These are phyloP conservation scores for Sphaerobolus stellatus DNA, from an alignment of 1,284 basidiomycete species.

Conservation along the genomic window DNA sequence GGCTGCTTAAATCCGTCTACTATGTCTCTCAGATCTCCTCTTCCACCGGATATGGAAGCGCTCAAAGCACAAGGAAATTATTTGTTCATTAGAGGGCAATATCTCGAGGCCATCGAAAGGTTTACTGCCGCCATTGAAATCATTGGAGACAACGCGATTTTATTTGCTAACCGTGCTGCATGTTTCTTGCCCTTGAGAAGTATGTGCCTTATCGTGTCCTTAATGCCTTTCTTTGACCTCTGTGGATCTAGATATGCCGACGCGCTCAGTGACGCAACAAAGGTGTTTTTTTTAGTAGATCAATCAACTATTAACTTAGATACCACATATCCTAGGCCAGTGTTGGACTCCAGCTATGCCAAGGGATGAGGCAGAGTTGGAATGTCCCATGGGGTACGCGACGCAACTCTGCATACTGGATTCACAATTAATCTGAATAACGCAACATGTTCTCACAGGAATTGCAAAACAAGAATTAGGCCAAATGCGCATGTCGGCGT, in stretches of 20 bases:
- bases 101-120: conserved; percentile 30
- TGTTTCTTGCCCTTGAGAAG: conserved; percentile 20
- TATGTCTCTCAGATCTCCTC: too few relatives aligned
- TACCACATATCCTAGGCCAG: not conserved
- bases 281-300: not conserved
- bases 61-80: conserved; percentile 40
- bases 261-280: not conserved
- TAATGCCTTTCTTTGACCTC: not conserved
- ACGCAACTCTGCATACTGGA: too few relatives aligned
- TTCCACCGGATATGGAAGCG: not conserved
- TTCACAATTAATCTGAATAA: not conserved
- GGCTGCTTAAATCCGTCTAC: too few relatives aligned
- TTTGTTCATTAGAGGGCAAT: conserved; percentile 33
- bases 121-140: conserved; percentile 35
- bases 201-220: not conserved
- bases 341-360: not conserved
- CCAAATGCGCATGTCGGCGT: not conserved
- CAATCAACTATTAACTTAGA: not conserved
- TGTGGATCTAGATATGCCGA: not conserved
- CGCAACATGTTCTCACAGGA: not conserved
- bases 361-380: not conserved
- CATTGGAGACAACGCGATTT: conserved; percentile 31
- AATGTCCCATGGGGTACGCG: not conserved
- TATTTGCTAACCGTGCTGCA: conserved; percentile 40
- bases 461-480: not conserved